Conservation (phyloP, 768 basidiomycete genomes). For the Cystofilobasidium ferigula region DNA sequence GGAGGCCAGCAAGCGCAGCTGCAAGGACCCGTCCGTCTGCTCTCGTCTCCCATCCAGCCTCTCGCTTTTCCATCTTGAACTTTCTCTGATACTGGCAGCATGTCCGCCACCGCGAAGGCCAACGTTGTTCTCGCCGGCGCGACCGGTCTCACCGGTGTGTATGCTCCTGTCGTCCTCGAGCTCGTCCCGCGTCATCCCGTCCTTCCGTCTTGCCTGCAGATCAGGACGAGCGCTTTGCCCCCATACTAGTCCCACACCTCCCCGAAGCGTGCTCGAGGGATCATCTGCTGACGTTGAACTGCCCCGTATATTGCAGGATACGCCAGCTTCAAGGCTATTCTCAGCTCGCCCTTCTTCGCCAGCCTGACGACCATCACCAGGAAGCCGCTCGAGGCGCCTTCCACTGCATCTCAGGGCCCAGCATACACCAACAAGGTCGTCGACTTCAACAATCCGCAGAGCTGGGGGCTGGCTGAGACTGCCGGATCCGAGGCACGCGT, state of each 20-base stretch:
- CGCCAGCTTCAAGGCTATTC: conserved; percentile 28
- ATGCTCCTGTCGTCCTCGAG: background rate
- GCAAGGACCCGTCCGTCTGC: too few species aligned
- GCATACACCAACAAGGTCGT: conserved; percentile 27
- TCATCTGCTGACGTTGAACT: too few species aligned
- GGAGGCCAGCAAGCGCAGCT: too few species aligned
- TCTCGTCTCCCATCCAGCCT: too few species aligned
- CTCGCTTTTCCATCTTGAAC: too few species aligned
- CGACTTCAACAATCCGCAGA: conserved; percentile 11
- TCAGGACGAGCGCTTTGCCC: background rate
- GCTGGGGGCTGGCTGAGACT: conserved; percentile 24
- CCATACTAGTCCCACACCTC: too few species aligned
- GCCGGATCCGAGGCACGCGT: conserved; percentile 20
- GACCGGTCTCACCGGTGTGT: conserved; percentile 33
- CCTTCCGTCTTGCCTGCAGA: background rate
- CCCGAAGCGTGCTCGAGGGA: too few species aligned
- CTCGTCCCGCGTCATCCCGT: background rate
- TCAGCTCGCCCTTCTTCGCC: conserved; percentile 29
- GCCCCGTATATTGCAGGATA: conserved; percentile 20
- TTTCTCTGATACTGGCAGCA: background rate
- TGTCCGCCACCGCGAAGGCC: background rate
- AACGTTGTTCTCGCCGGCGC: conserved; percentile 33
- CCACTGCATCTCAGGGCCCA: conserved; percentile 13
- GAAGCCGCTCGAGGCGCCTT: conserved; percentile 24
- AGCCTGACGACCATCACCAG: conserved; percentile 33